Conservation (phyloP, 164 flowering plant genomes). For the Sextonia rubra region DNA sequence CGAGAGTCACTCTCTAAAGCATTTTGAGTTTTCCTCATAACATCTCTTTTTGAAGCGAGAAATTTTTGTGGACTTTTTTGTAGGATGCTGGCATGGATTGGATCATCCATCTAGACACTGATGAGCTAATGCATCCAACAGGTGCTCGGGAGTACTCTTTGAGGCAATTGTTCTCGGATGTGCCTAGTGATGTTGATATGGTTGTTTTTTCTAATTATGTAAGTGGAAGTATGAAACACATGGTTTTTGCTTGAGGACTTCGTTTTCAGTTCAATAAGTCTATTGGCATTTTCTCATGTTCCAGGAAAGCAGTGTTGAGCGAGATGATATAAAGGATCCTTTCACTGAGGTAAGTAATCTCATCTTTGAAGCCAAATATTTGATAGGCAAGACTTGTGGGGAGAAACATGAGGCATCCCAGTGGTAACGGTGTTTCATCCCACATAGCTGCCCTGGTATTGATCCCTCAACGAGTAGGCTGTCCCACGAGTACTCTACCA, state of each 20-base stretch:
- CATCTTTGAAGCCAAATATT: background rate
- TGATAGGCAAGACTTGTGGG: background rate
- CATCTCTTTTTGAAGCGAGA: background rate
- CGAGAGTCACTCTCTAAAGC: too few species aligned
- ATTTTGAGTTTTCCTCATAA: background rate
- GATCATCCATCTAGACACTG: constrained; percentile 97
- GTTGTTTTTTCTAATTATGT: constrained; percentile 98
- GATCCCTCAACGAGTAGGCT: too few species aligned
- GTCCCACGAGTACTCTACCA: too few species aligned
- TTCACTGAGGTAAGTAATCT: constrained; percentile 67
- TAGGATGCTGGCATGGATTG: constrained; percentile 90
- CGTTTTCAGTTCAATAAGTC: background rate
- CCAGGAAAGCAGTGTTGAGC: constrained; percentile 87
- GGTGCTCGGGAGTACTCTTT: constrained; percentile 85
- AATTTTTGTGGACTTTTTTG: background rate
- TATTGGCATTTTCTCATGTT: background rate
- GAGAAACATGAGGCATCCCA: too few species aligned
- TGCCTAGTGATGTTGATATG: constrained; percentile 83
- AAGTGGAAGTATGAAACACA: constrained; percentile 33
- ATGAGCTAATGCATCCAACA: constrained; percentile 88
- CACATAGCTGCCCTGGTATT: too few species aligned
- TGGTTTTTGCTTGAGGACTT: background rate
- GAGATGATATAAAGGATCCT: constrained; percentile 88
- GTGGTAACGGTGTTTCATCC: too few species aligned
- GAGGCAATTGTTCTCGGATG: constrained; percentile 68